Conservation (phyloP, 306 rosid genomes). For the Vigna radiata region DNA sequence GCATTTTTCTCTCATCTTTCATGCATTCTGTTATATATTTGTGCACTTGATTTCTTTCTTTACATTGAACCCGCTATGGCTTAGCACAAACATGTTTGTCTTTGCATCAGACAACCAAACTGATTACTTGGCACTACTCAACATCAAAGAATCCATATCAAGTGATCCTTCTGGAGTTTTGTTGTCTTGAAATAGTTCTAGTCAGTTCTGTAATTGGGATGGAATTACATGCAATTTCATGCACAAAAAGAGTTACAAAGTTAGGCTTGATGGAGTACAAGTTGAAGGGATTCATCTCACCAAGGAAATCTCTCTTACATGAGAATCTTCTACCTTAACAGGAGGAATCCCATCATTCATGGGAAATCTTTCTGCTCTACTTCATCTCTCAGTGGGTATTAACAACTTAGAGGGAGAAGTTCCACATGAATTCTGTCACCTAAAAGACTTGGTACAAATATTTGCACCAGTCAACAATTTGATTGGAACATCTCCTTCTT, state of each 20-base stretch:
- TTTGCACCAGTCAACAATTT: fast-evolving
- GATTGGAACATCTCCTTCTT: conserved; percentile 3
- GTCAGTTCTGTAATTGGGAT: background rate
- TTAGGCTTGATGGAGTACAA: background rate
- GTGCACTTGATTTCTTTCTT: background rate
- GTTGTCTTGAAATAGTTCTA: background rate
- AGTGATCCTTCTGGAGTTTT: background rate
- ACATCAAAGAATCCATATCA: background rate
- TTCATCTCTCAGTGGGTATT: fast-evolving
- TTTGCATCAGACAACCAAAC: conserved; percentile 12
- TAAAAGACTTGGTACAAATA: background rate
- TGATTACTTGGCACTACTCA: background rate
- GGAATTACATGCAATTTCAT: conserved; percentile 18
- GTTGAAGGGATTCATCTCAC: conserved; percentile 38
- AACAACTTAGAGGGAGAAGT: conserved; percentile 40
- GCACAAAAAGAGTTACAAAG: conserved; percentile 40
- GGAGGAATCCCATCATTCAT: conserved; percentile 36
- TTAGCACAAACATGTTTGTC: background rate
- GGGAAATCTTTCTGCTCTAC: conserved; percentile 39
- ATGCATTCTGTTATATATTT: background rate
- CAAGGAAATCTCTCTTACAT: conserved; percentile 48
- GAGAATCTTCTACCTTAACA: background rate
- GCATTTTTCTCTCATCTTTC: background rate
- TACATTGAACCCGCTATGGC: background rate
- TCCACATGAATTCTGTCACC: conserved; percentile 30